Percentiles rank a stretch among this genome's conserved stretches.
phyloP scores from a whole-genome alignment of 805 yeast species.

The Spathaspora hagerdaliae region DNA sequence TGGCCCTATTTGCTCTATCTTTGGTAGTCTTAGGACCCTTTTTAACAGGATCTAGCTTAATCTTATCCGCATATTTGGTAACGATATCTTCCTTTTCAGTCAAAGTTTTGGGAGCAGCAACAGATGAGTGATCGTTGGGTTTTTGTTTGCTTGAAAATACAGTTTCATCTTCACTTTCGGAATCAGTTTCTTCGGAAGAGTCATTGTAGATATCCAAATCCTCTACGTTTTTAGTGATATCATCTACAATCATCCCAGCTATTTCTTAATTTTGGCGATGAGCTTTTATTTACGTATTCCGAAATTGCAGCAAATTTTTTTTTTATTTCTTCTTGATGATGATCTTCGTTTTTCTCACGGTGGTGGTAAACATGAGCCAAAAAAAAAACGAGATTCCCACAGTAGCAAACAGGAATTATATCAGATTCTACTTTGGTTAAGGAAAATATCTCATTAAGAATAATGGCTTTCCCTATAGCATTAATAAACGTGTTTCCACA shows the following conservation, averaged over 20 bases:
- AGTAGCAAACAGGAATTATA: no score
- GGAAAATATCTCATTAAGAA: background rate
- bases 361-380: background rate
- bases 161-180: conserved; percentile 11
- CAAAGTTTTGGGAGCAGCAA: conserved; percentile 17
- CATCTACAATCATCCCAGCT: background rate
- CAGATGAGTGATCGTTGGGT: background rate
- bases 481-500: conserved; percentile 12
- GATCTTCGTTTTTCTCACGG: background rate
- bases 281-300: background rate
- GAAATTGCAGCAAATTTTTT: background rate
- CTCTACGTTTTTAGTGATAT: background rate
- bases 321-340: background rate
- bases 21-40: conserved; percentile 58
- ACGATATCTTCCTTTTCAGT: conserved; percentile 45
- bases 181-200: conserved; percentile 10
- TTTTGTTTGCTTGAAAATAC: background rate
- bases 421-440: background rate
- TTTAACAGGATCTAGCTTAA: conserved; percentile 58
- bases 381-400: no score
- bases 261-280: background rate
- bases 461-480: background rate
- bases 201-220: background rate
- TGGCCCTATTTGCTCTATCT: conserved; percentile 91
- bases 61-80: conserved; percentile 60